These are phyloP conservation scores for Starmera quercuum DNA, from an alignment of 805 yeast genomes.

Conservation along the genomic window DNA sequence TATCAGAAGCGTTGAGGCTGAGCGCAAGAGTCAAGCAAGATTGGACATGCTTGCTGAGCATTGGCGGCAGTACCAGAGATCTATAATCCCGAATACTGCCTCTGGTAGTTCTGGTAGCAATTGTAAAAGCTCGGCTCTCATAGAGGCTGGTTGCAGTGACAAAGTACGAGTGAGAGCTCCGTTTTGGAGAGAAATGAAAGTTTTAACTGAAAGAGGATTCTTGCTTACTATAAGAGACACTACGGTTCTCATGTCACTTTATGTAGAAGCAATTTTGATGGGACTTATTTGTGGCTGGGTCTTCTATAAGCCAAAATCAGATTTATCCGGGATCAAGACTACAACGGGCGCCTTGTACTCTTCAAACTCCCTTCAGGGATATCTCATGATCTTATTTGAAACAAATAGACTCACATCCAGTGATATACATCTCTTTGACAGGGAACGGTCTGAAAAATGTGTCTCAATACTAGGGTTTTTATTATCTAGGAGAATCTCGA, in stretches of 20 bases:
- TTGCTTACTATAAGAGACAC: constrained; percentile 38
- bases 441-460: constrained; percentile 67
- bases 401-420: constrained; percentile 46
- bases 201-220: constrained; percentile 32
- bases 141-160: neutral
- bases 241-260: constrained; percentile 24
- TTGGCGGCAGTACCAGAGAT: constrained; percentile 23
- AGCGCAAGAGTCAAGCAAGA: constrained; percentile 22
- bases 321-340: constrained; percentile 59
- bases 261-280: constrained; percentile 14
- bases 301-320: constrained; percentile 53
- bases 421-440: constrained; percentile 52
- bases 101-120: no score
- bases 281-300: constrained; percentile 60
- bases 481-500: constrained; percentile 58
- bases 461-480: constrained; percentile 63
- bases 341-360: constrained; percentile 43
- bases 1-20: constrained; percentile 28
- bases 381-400: constrained; percentile 50
- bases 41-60: constrained; percentile 21
- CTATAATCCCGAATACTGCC: no score
- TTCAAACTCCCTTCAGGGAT: constrained; percentile 47
- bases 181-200: constrained; percentile 32
- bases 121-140: no score
- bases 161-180: constrained; percentile 26